These are phyloP conservation scores for Cladobotryum protrusum DNA, from an alignment of 2,329 filamentous ascomycete genomes.

Conservation along the genomic window DNA sequence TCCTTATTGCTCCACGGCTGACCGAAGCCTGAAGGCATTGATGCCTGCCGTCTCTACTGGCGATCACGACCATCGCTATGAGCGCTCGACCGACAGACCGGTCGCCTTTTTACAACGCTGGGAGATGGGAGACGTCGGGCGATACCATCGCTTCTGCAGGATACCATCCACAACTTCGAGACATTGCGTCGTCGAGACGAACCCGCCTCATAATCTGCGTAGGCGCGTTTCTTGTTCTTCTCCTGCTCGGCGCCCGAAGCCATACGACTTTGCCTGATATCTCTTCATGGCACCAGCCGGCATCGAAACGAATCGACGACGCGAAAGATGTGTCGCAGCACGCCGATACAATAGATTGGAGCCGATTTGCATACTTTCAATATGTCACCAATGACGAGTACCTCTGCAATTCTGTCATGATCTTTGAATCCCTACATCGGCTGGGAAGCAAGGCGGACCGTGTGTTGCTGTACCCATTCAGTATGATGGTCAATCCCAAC, in stretches of 20 bases:
- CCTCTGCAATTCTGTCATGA: conserved; percentile 46
- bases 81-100: not conserved
- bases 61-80: not conserved
- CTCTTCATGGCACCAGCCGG: not conserved
- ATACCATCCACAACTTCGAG: not conserved
- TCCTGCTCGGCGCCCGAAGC: not conserved
- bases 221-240: not conserved
- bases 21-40: no score
- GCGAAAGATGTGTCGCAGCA: not conserved
- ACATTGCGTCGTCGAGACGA: not conserved
- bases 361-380: conserved; percentile 41
- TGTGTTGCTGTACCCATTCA: conserved; percentile 40
- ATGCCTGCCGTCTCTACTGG: no score
- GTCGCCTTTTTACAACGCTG: not conserved
- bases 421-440: conserved; percentile 39
- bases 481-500: conserved; percentile 26
- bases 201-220: not conserved
- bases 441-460: conserved; percentile 38
- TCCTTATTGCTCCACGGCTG: no score
- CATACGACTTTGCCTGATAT: not conserved
- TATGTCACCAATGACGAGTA: conserved; percentile 42
- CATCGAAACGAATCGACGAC: not conserved
- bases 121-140: not conserved
- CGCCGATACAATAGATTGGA: conserved; percentile 32
- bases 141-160: not conserved